Base-by-base conservation (phyloP, 768 basidiomycete species). In the Mycena albidolilacea region DNA sequence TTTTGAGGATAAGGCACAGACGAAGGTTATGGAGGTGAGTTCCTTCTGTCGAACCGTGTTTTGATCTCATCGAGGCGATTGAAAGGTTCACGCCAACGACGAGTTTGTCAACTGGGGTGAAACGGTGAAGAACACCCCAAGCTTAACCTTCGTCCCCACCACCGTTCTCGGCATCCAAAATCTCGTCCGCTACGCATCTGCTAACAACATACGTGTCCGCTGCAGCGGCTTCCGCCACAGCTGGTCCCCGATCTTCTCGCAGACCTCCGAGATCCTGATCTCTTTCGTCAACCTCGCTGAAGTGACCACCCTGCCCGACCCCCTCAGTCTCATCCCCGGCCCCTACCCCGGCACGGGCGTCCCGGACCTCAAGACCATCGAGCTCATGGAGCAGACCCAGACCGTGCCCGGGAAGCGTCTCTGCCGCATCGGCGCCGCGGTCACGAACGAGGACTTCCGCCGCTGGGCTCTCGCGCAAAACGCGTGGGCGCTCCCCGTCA, bases 401-500 rank as follows among this genome's bases (percentile, higher is more conserved):
- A 46, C 58, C 12, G 7, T 58, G 43, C 19, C 43, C 0, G 19
- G 2, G 10, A 68, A 46, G n/a, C 57, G 67, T 12, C 57, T 68
- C 55, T 68, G 57, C 67, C 57, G 67, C 54, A 59, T 68, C 60
- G 77, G 65, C 41, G 80, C 79, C 17, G 79, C 78, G 3, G 77
- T 76, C 15, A 79, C 78, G 19, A 80, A 81, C 74, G 76, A 80
- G n/a, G 69, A 77, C 50, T 23, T 23, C 23, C 23, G 23, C 23
- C 23, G 23, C 23, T 23, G 23, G 23, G 23, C 23, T 23, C 72
- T 77, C 57, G 46, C 61, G 15, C 44, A 76, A 46, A 75, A 76
- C 71, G 64, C 50, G 30, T 71, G 66, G 52, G 75, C 71, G 55
- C 54, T 80, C 54, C 80, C 80, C n/a, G 72, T 81, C 62, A 78